phyloP scores from a whole-genome alignment of 2,329 filamentous ascomycete species.

The Akanthomyces lecanii region DNA sequence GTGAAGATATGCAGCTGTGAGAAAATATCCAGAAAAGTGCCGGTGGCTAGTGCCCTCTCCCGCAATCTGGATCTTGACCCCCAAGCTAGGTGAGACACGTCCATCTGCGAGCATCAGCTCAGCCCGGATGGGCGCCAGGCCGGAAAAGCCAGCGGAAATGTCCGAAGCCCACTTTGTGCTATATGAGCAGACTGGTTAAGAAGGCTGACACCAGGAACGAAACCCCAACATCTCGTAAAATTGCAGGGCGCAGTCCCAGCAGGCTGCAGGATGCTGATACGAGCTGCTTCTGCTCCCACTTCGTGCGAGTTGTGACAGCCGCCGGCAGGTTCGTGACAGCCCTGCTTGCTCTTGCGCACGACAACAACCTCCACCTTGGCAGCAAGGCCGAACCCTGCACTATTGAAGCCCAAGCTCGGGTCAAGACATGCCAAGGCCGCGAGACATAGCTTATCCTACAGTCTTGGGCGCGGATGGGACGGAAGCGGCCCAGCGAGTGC shows the following conservation, averaged over 20 bases:
- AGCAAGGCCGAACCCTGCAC: background rate
- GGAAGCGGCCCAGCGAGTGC: background rate
- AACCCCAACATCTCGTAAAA: background rate
- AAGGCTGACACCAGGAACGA: background rate
- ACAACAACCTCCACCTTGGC: background rate
- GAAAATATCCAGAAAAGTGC: background rate
- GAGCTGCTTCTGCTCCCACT: background rate
- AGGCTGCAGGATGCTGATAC: conserved; percentile 8
- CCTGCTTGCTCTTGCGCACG: background rate
- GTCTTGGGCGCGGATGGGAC: background rate
- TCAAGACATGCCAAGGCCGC: background rate
- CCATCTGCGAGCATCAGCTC: background rate
- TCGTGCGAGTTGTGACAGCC: background rate
- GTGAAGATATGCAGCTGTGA: background rate
- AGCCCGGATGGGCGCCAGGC: background rate
- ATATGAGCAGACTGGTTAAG: background rate
- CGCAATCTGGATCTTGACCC: conserved; percentile 5
- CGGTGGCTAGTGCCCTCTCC: background rate
- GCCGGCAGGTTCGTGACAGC: background rate
- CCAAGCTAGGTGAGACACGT: background rate
- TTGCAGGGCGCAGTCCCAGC: background rate
- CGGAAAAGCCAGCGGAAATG: background rate
- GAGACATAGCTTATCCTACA: background rate
- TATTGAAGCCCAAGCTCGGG: background rate
- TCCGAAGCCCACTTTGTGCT: background rate